Evolutionary conservation across 192 early-diverging fungal genomes (phyloP).

Genomic region (Linnemannia zychae): DNA sequence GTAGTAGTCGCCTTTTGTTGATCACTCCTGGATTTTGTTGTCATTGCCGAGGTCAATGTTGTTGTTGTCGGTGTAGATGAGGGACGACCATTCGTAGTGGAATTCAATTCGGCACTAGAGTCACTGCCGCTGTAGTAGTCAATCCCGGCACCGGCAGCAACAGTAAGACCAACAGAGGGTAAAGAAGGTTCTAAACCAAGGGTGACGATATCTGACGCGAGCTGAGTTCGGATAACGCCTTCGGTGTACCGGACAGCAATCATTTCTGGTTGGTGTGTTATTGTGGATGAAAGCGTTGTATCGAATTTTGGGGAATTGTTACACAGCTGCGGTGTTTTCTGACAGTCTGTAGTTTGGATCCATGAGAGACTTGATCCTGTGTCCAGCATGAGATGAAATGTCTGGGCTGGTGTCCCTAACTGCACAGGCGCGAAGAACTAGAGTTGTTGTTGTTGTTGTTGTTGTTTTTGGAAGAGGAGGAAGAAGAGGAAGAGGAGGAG

Average conservation of each 20-base stretch:
- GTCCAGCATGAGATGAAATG: constrained; percentile 41
- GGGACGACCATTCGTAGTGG: not conserved
- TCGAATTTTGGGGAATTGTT: constrained; percentile 40
- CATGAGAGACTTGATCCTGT: constrained; percentile 51
- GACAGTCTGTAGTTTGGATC: constrained; percentile 31
- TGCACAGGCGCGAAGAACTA: constrained; percentile 46
- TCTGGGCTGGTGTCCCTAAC: constrained; percentile 36
- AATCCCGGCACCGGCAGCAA: not conserved
- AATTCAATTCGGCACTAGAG: not conserved
- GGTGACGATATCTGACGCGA: constrained; percentile 29
- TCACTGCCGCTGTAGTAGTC: not conserved
- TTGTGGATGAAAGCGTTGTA: constrained; percentile 12
- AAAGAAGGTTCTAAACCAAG: not conserved
- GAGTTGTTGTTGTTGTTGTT: not conserved
- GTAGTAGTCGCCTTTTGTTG: not conserved
- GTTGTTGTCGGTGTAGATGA: not conserved
- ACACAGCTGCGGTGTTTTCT: not conserved
- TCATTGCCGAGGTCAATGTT: not conserved
- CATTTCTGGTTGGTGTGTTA: constrained; percentile 10
- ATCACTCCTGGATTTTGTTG: not conserved
- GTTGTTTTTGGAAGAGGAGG: not conserved
- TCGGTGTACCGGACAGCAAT: constrained; percentile 34
- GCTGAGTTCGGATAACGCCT: constrained; percentile 19
- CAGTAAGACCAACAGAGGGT: too few relatives aligned
- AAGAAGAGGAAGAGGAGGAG: not conserved